Evolutionary conservation across 2,329 filamentous ascomycete species (phyloP), one percentile per base, ranked within the genome.

Genomic region (Arachnopeziza araneosa): DNA sequence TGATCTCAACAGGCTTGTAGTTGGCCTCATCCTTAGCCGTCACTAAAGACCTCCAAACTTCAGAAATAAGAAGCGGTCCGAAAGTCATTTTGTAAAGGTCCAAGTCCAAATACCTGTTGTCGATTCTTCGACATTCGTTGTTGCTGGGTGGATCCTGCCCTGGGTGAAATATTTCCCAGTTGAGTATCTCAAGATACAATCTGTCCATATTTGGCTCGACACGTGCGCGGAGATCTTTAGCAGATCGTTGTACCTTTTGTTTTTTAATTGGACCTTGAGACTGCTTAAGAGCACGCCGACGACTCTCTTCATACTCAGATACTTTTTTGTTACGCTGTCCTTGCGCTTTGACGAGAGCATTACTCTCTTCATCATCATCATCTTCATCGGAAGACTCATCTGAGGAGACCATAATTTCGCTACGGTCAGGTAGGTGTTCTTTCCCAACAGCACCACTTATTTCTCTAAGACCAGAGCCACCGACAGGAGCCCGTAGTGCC

Each of bases 31-130:
- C 91, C 72, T 93, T 93, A 22, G 90, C 84, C 55, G 91, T 93
- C 55, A 96, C 87, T 72, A 99, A 95, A 4, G 90, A 90, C 71
- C 96, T 90, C 95, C 95, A 99, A 30, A 93, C 93, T 78, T 99
- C 95, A 24, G 96, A 88, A 30, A 95, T 86, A 36, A 99, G 81
- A 23, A 99, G 80, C 6, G 93, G 93, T 66, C 96, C 87, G 74
- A 99, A 99, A 0, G 92, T 96, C 61, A 85, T 81, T 72, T 96
- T 90, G 72, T 99, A 99, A 55, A 90, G 86, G 51, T 78, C 77
- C 0, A 92, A 89, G 66, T 91, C 87, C 26, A 79, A 74, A 75
- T 96, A 99, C 0, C 84, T 85, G 63, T 90, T 88, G 5, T 88
- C 86, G 12, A 99, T 93, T 57, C 85, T 80, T 53, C 82, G 85